Conservation (phyloP, 1,139 yeast genomes). For the Nakaseomyces sp. region DNA sequence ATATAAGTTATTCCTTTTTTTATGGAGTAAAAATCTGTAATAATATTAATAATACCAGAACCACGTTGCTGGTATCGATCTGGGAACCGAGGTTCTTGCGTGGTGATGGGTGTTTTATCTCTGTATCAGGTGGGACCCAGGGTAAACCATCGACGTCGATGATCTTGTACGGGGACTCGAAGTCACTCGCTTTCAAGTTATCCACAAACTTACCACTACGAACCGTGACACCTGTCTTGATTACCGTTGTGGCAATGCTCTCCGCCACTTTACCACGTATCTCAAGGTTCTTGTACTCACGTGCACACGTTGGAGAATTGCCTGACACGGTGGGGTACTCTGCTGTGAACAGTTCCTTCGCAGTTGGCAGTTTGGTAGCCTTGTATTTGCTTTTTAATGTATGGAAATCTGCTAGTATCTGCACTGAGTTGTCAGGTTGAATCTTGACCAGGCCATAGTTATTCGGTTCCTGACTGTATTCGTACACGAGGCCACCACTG, state of each 20-base stretch:
- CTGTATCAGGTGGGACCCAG: background rate
- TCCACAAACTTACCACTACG: constrained; percentile 41
- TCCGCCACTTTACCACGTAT: constrained; percentile 42
- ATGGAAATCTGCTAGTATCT: constrained; percentile 46
- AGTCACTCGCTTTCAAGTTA: constrained; percentile 23
- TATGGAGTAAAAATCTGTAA: background rate
- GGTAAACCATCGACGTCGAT: constrained; percentile 17
- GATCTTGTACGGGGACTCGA: constrained; percentile 10
- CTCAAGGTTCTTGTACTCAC: constrained; percentile 45
- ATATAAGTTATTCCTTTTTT: background rate
- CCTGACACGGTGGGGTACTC: constrained; percentile 1
- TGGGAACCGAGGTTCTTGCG: background rate
- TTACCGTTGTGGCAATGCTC: constrained; percentile 38
- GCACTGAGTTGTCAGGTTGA: constrained; percentile 47
- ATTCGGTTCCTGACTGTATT: constrained; percentile 80
- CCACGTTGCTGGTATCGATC: background rate
- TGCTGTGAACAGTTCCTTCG: constrained; percentile 1
- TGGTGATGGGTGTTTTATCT: background rate
- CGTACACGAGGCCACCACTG: constrained; percentile 90
- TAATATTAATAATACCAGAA: background rate
- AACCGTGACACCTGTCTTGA: constrained; percentile 41
- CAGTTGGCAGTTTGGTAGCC: constrained; percentile 29
- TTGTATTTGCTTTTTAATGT: constrained; percentile 43
- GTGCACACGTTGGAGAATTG: constrained; percentile 34
- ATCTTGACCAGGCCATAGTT: constrained; percentile 78